Conservation (phyloP, 23 red algal genomes). For the Gracilariopsis chorda region DNA sequence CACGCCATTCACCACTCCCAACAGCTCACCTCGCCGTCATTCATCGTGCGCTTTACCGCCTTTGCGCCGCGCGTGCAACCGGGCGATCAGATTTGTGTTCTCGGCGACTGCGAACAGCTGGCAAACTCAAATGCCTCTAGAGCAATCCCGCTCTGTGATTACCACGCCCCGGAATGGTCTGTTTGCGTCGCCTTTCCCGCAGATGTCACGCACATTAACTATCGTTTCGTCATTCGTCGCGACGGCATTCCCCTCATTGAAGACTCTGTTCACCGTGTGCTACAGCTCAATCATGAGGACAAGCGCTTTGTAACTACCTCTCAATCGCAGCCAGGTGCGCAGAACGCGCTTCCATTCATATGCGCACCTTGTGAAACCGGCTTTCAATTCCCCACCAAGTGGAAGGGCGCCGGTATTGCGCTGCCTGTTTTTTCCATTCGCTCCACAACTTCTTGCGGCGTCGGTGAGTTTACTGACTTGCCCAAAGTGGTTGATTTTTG, state of each 20-base stretch:
- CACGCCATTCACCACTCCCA: background rate
- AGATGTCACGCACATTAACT: background rate
- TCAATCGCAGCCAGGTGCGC: background rate
- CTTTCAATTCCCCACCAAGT: constrained; percentile 51
- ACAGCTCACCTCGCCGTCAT: constrained; percentile 3
- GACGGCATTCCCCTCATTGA: background rate
- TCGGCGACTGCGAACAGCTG: constrained; percentile 38
- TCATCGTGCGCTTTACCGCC: constrained; percentile 61
- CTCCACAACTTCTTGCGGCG: constrained; percentile 42
- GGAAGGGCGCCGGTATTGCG: constrained; percentile 82
- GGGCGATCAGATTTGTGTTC: constrained; percentile 52
- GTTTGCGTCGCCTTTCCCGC: constrained; percentile 33
- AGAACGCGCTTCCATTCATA: constrained; percentile 25
- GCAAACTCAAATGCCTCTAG: background rate
- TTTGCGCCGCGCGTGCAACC: constrained; percentile 47
- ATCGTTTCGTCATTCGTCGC: constrained; percentile 54
- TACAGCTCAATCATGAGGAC: constrained; percentile 19
- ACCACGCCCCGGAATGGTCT: constrained; percentile 33
- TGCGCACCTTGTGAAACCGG: background rate
- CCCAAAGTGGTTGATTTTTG: constrained; percentile 81
- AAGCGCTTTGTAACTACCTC: background rate
- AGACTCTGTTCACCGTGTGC: background rate
- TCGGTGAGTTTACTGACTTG: constrained; percentile 90
- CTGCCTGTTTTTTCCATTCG: constrained; percentile 88
- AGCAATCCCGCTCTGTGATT: constrained; percentile 34